phyloP scores from a whole-genome alignment of 1,284 basidiomycete genomes.

The Peniophora sp. region DNA sequence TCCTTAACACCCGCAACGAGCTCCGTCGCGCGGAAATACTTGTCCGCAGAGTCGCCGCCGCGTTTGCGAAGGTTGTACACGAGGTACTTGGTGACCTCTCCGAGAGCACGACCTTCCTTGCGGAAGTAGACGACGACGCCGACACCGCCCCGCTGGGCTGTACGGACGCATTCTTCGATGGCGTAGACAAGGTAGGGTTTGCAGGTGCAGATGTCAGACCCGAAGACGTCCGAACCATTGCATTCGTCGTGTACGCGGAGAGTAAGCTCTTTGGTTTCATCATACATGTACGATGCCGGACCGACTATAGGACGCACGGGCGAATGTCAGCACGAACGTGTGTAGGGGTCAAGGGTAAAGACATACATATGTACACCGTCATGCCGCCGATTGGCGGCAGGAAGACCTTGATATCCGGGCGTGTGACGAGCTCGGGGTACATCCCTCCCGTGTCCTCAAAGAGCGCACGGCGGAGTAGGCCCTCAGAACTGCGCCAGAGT shows the following conservation, averaged over 20 bases:
- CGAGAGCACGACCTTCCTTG: slow-evolving; percentile 88
- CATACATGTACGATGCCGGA: slow-evolving; percentile 69
- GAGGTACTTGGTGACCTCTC: slow-evolving; percentile 89
- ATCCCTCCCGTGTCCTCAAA: slow-evolving; percentile 96
- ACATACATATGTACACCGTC: slow-evolving; percentile 88
- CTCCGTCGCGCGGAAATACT: slow-evolving; percentile 93
- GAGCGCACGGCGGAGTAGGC: slow-evolving; percentile 75
- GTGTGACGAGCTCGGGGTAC: slow-evolving; percentile 94
- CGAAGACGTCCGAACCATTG: slow-evolving; percentile 85
- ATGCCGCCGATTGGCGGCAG: slow-evolving; percentile 89
- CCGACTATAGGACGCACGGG: slow-evolving; percentile 46
- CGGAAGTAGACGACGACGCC: slow-evolving; percentile 93
- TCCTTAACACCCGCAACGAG: slow-evolving; percentile 93
- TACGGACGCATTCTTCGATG: slow-evolving; percentile 87
- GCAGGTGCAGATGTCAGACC: slow-evolving; percentile 93
- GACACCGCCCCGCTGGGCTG: slow-evolving; percentile 83
- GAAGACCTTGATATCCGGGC: slow-evolving; percentile 93
- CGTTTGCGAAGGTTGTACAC: slow-evolving; percentile 96
- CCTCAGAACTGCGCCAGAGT: slow-evolving; percentile 57
- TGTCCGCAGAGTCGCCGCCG: slow-evolving; percentile 85
- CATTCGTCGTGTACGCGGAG: slow-evolving; percentile 94
- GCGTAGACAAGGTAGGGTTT: slow-evolving; percentile 91
- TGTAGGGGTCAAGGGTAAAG: not conserved
- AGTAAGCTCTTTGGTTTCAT: slow-evolving; percentile 82
- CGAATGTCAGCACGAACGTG: not conserved